phyloP scores from a whole-genome alignment of 495 filamentous ascomycete genomes.

The Aspergillus ostianus region DNA sequence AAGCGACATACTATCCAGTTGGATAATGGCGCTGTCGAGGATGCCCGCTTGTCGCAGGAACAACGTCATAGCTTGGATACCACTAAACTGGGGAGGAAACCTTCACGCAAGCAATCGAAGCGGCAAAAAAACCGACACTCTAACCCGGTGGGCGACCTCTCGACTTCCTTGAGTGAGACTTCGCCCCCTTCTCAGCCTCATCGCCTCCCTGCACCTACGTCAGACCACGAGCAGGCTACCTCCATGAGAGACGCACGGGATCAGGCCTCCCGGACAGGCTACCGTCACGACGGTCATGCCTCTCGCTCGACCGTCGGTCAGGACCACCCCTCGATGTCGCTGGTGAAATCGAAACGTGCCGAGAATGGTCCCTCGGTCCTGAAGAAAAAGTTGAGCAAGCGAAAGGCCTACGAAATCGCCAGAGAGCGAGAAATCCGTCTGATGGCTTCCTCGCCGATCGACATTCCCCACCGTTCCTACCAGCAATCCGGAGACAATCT shows the following conservation, averaged over 20 bases:
- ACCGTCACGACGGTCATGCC: conserved; percentile 38
- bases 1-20: conserved; percentile 49
- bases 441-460: conserved; percentile 67
- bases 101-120: conserved; percentile 43
- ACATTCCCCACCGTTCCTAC: conserved; percentile 59
- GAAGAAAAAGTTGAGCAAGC: conserved; percentile 74
- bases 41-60: conserved; percentile 30
- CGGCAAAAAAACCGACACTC: conserved; percentile 39
- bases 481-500: conserved; percentile 40
- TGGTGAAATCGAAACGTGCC: conserved; percentile 60
- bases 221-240: conserved; percentile 20
- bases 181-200: conserved; percentile 29
- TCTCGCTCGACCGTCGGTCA: conserved; percentile 45
- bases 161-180: conserved; percentile 24
- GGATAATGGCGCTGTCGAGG: conserved; percentile 34
- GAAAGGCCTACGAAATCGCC: conserved; percentile 66
- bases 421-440: conserved; percentile 83
- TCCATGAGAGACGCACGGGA: conserved; percentile 24
- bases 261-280: conserved; percentile 25
- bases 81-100: conserved; percentile 31
- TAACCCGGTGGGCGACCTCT: conserved; percentile 28
- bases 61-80: conserved; percentile 24
- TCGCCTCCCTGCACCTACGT: conserved; percentile 22
- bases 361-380: conserved; percentile 52
- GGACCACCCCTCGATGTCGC: conserved; percentile 51